Conservation (phyloP, 192 early-diverging fungal genomes). For the Rhizophlyctis rosea region DNA sequence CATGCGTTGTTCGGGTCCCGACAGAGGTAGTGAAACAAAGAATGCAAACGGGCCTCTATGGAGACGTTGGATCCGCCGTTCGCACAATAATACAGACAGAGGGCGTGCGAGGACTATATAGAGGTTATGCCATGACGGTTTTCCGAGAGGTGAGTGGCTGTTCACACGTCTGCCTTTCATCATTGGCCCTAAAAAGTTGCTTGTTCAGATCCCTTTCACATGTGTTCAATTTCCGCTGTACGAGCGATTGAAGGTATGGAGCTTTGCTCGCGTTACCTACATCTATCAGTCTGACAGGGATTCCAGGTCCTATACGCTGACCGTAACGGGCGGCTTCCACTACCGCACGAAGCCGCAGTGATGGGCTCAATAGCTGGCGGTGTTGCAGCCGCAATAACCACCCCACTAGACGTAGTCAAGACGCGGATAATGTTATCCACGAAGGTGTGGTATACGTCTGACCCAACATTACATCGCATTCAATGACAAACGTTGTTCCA, state of each 20-base stretch:
- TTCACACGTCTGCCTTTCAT: background rate
- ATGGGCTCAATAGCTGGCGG: conserved; percentile 89
- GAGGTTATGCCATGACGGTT: conserved; percentile 87
- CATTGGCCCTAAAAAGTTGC: background rate
- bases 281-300: background rate
- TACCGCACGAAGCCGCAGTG: conserved; percentile 80
- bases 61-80: conserved; percentile 47
- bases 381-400: conserved; percentile 84
- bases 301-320: conserved; percentile 24
- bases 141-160: conserved; percentile 69
- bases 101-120: conserved; percentile 84
- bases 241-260: conserved; percentile 75
- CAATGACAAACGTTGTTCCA: conserved; percentile 5
- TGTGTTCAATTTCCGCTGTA: conserved; percentile 97
- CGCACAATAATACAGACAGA: conserved; percentile 62
- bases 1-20: conserved; percentile 89
- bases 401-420: conserved; percentile 94
- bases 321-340: conserved; percentile 43
- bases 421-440: conserved; percentile 94
- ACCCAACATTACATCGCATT: background rate
- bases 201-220: conserved; percentile 80
- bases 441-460: conserved; percentile 39
- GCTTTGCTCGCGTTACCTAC: conserved; percentile 22
- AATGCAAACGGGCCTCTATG: conserved; percentile 76
- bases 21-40: conserved; percentile 96